phyloP scores from a whole-genome alignment of 2,329 filamentous ascomycete genomes.

The Hypoxylon sp. region DNA sequence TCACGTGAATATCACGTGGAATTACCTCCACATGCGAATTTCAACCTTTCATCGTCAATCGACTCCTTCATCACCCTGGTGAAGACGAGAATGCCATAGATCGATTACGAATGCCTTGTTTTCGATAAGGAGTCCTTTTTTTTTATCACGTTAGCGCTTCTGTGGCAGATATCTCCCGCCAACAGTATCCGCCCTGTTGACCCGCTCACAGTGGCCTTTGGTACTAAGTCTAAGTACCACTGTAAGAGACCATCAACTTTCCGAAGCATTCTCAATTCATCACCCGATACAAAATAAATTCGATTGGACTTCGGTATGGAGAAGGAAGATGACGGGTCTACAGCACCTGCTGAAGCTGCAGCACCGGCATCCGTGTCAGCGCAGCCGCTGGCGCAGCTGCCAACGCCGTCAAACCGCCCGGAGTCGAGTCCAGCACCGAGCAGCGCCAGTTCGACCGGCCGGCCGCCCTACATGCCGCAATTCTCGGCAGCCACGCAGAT shows the following conservation, averaged over 20 bases:
- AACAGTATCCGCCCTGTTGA: not conserved
- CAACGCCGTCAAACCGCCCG: not conserved
- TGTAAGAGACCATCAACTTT: no score
- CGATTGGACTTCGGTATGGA: constrained; percentile 16
- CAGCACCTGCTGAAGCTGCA: constrained; percentile 1
- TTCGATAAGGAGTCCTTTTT: not conserved
- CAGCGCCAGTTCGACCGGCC: constrained; percentile 38
- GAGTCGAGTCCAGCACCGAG: constrained; percentile 38
- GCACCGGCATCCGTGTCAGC: constrained; percentile 9
- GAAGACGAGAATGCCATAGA: not conserved
- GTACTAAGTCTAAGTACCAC: not conserved
- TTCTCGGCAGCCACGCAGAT: constrained; percentile 51
- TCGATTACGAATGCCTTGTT: not conserved
- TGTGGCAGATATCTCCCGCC: not conserved
- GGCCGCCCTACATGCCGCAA: constrained; percentile 45
- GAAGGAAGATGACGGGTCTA: constrained; percentile 3
- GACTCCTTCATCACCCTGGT: constrained; percentile 2
- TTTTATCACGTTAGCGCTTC: not conserved
- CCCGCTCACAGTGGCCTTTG: no score
- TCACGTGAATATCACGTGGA: constrained; percentile 37
- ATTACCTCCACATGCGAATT: constrained; percentile 37
- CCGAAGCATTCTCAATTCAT: not conserved
- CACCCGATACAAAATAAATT: not conserved
- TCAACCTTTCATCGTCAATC: constrained; percentile 26
- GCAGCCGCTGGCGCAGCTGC: constrained; percentile 3